Evolutionary conservation across 73 alveolate genomes (phyloP).

Genomic region (Tetrahymena malaccensis): DNA sequence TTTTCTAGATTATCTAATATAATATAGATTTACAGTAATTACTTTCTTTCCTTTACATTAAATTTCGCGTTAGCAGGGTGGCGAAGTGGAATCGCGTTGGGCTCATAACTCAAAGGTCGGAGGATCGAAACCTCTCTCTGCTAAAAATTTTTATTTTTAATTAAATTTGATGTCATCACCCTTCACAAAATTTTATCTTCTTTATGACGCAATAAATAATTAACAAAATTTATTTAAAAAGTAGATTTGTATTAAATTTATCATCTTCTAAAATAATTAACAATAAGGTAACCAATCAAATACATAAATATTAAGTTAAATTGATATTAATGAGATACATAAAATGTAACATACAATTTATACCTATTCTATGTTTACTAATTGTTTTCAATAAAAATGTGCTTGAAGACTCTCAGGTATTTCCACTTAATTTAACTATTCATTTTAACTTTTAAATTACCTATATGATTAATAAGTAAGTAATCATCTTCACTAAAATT

Average conservation of each 20-base stretch:
- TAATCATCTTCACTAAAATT: not conserved
- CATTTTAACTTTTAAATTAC: not conserved
- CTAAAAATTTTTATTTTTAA: slow-evolving; percentile 18
- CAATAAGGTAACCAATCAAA: no score
- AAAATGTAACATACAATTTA: not conserved
- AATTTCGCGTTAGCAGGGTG: slow-evolving; percentile 60
- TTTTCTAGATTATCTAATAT: not conserved
- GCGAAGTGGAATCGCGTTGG: slow-evolving; percentile 99
- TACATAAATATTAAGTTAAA: not conserved
- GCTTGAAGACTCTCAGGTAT: not conserved
- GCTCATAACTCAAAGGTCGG: slow-evolving; percentile 99
- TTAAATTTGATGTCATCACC: not conserved
- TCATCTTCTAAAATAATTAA: not conserved
- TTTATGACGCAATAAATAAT: not conserved
- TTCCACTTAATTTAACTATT: not conserved
- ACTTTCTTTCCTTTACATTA: not conserved
- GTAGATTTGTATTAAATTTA: not conserved
- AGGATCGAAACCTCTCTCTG: slow-evolving; percentile 99
- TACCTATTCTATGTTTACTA: not conserved
- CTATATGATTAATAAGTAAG: not conserved
- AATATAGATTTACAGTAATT: not conserved
- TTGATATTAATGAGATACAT: not conserved
- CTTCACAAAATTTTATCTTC: no score
- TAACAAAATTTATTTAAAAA: not conserved
- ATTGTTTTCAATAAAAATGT: not conserved